Evolutionary conservation across 225 moss, liverwort and hornwort species (phyloP).

Genomic region (Marchantia polymorpha): DNA sequence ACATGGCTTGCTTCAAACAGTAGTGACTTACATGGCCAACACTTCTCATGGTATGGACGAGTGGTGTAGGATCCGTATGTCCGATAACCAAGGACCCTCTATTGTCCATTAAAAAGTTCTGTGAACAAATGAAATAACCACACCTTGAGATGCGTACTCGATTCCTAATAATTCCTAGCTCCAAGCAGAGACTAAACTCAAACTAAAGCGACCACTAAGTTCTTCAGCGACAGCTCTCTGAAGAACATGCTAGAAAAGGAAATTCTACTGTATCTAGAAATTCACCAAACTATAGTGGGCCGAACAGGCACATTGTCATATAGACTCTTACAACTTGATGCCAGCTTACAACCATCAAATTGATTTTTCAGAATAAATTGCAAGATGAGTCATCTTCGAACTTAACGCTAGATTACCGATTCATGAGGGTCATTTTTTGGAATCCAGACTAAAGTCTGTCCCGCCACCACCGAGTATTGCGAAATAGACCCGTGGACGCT

Average conservation of each 20-base stretch:
- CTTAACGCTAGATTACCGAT: constrained; percentile 20
- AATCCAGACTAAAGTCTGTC: constrained; percentile 67
- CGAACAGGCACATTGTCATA: no score
- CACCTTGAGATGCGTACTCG: no score
- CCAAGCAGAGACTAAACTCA: not conserved
- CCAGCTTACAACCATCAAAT: not conserved
- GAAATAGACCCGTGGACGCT: constrained; percentile 67
- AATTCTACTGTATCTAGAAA: no score
- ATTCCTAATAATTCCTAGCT: no score
- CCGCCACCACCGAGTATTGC: constrained; percentile 53
- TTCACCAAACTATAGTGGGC: no score
- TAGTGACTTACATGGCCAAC: constrained; percentile 48
- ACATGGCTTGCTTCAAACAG: not conserved
- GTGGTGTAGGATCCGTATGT: constrained; percentile 78
- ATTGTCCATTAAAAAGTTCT: constrained; percentile 79
- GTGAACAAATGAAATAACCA: not conserved
- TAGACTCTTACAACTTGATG: not conserved
- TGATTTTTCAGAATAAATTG: not conserved
- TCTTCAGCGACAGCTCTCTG: not conserved
- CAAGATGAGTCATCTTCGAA: not conserved
- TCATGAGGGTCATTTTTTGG: constrained; percentile 61
- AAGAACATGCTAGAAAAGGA: not conserved
- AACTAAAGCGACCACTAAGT: not conserved
- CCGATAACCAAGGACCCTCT: constrained; percentile 79
- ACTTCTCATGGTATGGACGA: constrained; percentile 61